Conservation (phyloP, 2,329 filamentous ascomycete genomes). For the Ophiostoma ulmi region DNA sequence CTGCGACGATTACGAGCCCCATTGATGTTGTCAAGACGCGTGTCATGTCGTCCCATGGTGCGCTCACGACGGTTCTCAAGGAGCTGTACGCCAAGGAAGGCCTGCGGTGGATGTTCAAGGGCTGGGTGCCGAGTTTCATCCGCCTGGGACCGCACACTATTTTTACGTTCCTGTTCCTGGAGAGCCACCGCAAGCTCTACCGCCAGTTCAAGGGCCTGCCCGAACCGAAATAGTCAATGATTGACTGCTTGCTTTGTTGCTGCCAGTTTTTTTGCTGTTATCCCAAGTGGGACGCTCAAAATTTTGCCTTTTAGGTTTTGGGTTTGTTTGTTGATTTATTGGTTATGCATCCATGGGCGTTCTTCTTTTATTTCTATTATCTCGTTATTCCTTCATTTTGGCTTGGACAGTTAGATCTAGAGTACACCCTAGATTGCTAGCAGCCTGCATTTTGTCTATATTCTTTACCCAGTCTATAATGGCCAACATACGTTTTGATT, state of each 20-base stretch:
- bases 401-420: background rate
- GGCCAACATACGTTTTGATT: no score
- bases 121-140: conserved; percentile 75
- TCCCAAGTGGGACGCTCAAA: background rate
- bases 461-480: background rate
- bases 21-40: conserved; percentile 87
- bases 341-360: conserved; percentile 13
- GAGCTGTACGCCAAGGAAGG: conserved; percentile 69
- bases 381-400: background rate
- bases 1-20: conserved; percentile 77
- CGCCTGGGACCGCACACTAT: conserved; percentile 73
- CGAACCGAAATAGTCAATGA: conserved; percentile 26
- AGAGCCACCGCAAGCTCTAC: conserved; percentile 79
- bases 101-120: conserved; percentile 78
- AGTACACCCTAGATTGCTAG: background rate
- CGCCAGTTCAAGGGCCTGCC: conserved; percentile 47
- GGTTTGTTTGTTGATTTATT: conserved; percentile 3
- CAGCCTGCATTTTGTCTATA: background rate
- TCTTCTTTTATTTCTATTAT: background rate
- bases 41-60: conserved; percentile 65
- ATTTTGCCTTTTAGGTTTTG: background rate
- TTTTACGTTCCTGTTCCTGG: conserved; percentile 78
- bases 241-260: background rate
- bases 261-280: background rate
- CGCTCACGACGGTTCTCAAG: conserved; percentile 54